These are phyloP conservation scores for Selenicereus undatus DNA, from an alignment of 148 eudicot species.

Conservation along the genomic window DNA sequence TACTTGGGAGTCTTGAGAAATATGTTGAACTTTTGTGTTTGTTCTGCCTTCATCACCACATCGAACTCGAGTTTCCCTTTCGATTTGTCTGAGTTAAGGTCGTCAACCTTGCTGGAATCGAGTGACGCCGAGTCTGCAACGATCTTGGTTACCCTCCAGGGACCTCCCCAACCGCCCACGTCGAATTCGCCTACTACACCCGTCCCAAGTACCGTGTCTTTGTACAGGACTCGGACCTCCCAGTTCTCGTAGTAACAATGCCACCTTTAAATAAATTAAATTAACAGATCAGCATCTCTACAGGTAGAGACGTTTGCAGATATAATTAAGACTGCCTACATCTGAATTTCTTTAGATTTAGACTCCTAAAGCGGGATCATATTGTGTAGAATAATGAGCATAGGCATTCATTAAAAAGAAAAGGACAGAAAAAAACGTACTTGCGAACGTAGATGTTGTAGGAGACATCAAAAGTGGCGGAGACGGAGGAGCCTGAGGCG, in stretches of 20 bases:
- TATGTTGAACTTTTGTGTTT: not conserved
- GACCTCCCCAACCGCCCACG: not conserved
- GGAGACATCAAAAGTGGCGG: not conserved
- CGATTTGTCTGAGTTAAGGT: not conserved
- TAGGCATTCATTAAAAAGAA: too few species aligned
- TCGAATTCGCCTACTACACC: not conserved
- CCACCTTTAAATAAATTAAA: not conserved
- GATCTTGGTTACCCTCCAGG: not conserved
- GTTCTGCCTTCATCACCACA: not conserved
- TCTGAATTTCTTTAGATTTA: too few species aligned
- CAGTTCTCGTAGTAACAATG: not conserved
- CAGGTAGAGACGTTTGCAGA: too few species aligned
- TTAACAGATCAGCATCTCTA: too few species aligned
- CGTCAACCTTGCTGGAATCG: not conserved
- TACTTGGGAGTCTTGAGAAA: not conserved
- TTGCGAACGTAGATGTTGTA: too few species aligned
- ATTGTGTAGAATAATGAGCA: too few species aligned
- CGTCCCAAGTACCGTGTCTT: not conserved
- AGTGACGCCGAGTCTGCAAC: not conserved
- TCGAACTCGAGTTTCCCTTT: not conserved
- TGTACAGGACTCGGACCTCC: not conserved
- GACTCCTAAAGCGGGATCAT: too few species aligned
- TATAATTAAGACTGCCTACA: too few species aligned
- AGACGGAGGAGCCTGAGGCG: not conserved
- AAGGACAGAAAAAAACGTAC: too few species aligned